A percentile compares a stretch with the other conserved stretches of the same genome.
Conservation (phyloP, 2,329 filamentous ascomycete species). For the Karstenula rhodostoma region DNA sequence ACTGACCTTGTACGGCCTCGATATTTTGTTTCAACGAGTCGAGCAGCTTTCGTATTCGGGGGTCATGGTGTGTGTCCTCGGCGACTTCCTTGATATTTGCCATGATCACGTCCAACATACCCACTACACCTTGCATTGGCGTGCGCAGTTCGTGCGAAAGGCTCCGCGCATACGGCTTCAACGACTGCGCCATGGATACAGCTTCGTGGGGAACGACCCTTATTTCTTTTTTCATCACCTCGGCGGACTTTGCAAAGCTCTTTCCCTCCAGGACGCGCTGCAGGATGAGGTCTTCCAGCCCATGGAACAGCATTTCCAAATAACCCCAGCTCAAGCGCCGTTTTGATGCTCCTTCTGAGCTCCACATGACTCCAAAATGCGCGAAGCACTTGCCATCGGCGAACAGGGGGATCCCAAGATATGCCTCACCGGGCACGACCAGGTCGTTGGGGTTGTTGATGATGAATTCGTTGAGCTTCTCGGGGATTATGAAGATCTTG, state of each 20-base stretch:
- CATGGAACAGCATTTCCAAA: constrained; percentile 72
- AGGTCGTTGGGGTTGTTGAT: constrained; percentile 68
- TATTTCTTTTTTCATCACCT: constrained; percentile 37
- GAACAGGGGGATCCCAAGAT: constrained; percentile 72
- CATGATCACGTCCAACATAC: constrained; percentile 80
- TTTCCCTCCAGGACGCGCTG: constrained; percentile 64
- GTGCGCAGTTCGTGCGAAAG: constrained; percentile 76
- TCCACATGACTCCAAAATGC: constrained; percentile 78
- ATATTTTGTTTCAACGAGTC: constrained; percentile 72
- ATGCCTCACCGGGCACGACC: constrained; percentile 70
- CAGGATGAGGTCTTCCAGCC: constrained; percentile 72
- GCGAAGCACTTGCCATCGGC: constrained; percentile 71
- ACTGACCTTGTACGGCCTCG: constrained; percentile 72
- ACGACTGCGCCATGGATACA: constrained; percentile 67
- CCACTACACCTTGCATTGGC: constrained; percentile 78
- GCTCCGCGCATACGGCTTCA: constrained; percentile 76
- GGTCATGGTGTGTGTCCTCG: constrained; percentile 62
- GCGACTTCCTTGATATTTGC: constrained; percentile 73
- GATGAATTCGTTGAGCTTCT: constrained; percentile 66
- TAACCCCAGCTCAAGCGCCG: constrained; percentile 70
- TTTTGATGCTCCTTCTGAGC: constrained; percentile 64
- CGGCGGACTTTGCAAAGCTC: constrained; percentile 49
- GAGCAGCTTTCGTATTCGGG: constrained; percentile 64
- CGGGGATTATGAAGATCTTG: constrained; percentile 73
- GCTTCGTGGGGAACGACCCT: constrained; percentile 63